phyloP scores from a whole-genome alignment of 768 basidiomycete species.

The Mrakia hoshinonis region DNA sequence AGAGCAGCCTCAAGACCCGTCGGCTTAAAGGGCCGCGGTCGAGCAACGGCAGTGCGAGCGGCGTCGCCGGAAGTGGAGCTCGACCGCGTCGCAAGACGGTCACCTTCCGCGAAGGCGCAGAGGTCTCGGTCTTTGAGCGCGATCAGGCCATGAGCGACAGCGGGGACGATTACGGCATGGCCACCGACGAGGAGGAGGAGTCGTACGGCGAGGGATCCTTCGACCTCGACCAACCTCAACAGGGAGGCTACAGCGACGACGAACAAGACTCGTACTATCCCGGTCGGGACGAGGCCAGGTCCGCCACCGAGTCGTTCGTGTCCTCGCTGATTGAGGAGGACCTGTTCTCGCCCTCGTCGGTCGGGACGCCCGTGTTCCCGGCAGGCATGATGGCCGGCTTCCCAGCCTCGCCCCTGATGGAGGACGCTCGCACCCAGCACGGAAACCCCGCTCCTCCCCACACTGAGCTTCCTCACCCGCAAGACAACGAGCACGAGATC shows the following conservation, averaged over 20 bases:
- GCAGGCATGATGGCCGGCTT: neutral
- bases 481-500: neutral
- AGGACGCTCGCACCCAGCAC: neutral
- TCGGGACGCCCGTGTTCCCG: neutral
- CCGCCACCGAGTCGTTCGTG: conserved; percentile 1
- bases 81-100: conserved; percentile 61
- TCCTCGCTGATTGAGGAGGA: conserved; percentile 4
- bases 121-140: conserved; percentile 70
- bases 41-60: neutral
- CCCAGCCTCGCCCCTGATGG: neutral
- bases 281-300: neutral
- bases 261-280: neutral
- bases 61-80: conserved; percentile 14
- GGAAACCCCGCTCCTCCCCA: neutral
- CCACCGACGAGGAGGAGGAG: conserved; percentile 6
- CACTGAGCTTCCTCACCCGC: neutral
- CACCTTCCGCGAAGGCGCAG: conserved; percentile 67
- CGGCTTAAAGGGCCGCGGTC: conserved; percentile 2
- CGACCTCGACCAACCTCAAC: neutral
- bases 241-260: conserved; percentile 3
- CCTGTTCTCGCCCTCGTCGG: neutral
- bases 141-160: conserved; percentile 39
- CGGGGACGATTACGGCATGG: conserved; percentile 10
- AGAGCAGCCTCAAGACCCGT: conserved; percentile 22
- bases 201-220: conserved; percentile 12